phyloP scores from a whole-genome alignment of 2,329 filamentous ascomycete species.

The Tetracladium maxilliforme region DNA sequence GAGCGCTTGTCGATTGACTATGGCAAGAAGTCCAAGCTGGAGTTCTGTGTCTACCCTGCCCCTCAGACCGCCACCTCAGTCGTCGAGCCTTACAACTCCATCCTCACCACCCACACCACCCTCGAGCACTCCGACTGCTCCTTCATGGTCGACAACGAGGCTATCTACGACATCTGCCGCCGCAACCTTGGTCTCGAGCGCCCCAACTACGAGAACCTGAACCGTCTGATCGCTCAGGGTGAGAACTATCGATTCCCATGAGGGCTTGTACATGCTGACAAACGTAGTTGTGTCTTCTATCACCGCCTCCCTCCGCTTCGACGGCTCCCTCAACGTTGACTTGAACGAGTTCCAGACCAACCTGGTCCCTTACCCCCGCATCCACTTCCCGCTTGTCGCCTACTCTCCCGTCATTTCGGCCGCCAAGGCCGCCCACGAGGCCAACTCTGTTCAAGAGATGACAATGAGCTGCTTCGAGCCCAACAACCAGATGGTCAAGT shows the following conservation, averaged over 20 bases:
- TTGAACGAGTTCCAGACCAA: slow-evolving; percentile 99
- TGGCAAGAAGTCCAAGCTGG: slow-evolving; percentile 99
- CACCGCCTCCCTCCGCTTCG: slow-evolving; percentile 94
- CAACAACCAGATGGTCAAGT: slow-evolving; percentile 99
- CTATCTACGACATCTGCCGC: slow-evolving; percentile 98
- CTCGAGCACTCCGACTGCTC: slow-evolving; percentile 99
- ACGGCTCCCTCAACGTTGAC: slow-evolving; percentile 97
- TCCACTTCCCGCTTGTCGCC: slow-evolving; percentile 96
- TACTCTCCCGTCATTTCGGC: slow-evolving; percentile 91
- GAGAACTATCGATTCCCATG: slow-evolving; percentile 13
- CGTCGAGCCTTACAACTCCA: slow-evolving; percentile 99
- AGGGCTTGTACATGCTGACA: slow-evolving; percentile 1
- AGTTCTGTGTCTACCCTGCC: slow-evolving; percentile 98
- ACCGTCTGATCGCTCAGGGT: slow-evolving; percentile 96
- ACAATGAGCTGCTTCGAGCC: slow-evolving; percentile 99
- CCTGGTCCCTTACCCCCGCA: slow-evolving; percentile 95
- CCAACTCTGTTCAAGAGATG: slow-evolving; percentile 97
- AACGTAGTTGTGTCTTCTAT: slow-evolving; percentile 87
- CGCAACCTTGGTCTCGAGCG: slow-evolving; percentile 95
- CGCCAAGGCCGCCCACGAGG: slow-evolving; percentile 91
- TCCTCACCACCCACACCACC: slow-evolving; percentile 96
- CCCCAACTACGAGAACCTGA: slow-evolving; percentile 96
- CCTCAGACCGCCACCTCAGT: slow-evolving; percentile 95
- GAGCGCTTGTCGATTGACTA: slow-evolving; percentile 98
- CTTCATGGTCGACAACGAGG: slow-evolving; percentile 99